Percentiles rank a stretch among this genome's conserved stretches.
Conservation (phyloP, 2,329 filamentous ascomycete species). For the Fusarium miscanthi region DNA sequence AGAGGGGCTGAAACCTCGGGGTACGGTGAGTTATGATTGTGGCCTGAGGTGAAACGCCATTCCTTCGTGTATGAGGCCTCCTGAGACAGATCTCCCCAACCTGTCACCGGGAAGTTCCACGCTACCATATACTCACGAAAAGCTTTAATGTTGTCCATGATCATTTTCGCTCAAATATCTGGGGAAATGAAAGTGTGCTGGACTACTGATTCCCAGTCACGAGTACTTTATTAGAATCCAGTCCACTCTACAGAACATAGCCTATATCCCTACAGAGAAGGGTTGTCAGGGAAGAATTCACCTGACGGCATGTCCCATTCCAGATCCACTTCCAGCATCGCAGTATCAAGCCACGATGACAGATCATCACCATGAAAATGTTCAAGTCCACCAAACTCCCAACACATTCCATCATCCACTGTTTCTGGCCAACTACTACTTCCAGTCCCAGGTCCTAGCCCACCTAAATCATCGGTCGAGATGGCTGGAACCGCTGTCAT, state of each 20-base stretch:
- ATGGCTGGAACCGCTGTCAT: rapidly evolving
- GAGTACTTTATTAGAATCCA: too few species aligned
- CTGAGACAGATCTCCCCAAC: too few species aligned
- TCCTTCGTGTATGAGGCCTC: too few species aligned
- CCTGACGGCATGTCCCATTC: not conserved
- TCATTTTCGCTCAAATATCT: not conserved
- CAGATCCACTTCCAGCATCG: not conserved
- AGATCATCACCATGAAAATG: not conserved
- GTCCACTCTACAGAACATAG: too few species aligned
- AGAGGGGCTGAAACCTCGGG: too few species aligned
- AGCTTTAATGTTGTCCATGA: too few species aligned
- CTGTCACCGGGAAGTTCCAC: too few species aligned
- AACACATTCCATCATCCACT: not conserved
- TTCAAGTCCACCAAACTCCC: not conserved
- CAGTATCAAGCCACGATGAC: not conserved
- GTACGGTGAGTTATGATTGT: too few species aligned
- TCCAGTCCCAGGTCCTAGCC: rapidly evolving
- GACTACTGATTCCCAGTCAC: too few species aligned
- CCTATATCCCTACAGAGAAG: not conserved
- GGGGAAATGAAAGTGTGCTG: too few species aligned
- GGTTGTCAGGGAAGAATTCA: not conserved
- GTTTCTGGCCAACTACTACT: rapidly evolving
- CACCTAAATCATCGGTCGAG: not conserved
- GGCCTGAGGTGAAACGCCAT: too few species aligned
- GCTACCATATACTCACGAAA: too few species aligned